phyloP scores from a whole-genome alignment of 2,329 filamentous ascomycete species.

The Beauveria brongniartii region DNA sequence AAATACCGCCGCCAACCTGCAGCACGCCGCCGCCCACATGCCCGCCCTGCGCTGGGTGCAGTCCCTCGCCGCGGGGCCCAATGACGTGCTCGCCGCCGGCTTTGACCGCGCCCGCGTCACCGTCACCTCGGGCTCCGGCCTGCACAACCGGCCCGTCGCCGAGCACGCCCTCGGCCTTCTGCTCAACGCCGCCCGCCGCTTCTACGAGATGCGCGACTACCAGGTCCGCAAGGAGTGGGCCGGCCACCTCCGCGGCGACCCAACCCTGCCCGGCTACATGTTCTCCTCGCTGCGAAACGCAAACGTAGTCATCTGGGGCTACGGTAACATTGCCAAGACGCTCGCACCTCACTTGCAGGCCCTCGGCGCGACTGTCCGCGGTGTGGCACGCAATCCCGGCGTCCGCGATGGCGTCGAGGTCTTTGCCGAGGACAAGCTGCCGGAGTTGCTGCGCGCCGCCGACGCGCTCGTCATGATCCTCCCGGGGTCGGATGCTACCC shows the following conservation, averaged over 20 bases:
- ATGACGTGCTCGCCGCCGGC: slow-evolving; percentile 54
- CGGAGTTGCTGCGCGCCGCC: slow-evolving; percentile 45
- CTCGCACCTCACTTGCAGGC: slow-evolving; percentile 45
- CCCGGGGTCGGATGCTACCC: slow-evolving; percentile 48
- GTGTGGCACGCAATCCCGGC: slow-evolving; percentile 47
- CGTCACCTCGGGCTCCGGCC: slow-evolving; percentile 54
- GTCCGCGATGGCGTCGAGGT: slow-evolving; percentile 53
- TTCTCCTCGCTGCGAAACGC: slow-evolving; percentile 55
- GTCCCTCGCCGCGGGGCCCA: slow-evolving; percentile 57
- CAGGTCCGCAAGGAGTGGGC: slow-evolving; percentile 52
- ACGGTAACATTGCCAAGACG: slow-evolving; percentile 57
- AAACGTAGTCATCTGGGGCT: slow-evolving; percentile 54
- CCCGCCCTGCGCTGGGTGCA: slow-evolving; percentile 57
- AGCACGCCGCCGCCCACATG: slow-evolving; percentile 46
- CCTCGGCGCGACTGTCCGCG: slow-evolving; percentile 50
- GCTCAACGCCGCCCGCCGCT: slow-evolving; percentile 45
- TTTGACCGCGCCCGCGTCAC: slow-evolving; percentile 43
- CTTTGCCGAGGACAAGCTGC: slow-evolving; percentile 43
- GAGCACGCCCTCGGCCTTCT: slow-evolving; percentile 55
- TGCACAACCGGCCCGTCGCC: slow-evolving; percentile 57
- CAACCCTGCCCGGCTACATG: slow-evolving; percentile 42
- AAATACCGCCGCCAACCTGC: slow-evolving; percentile 50
- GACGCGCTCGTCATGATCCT: slow-evolving; percentile 63
- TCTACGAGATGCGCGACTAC: slow-evolving; percentile 56
- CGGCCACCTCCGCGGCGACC: slow-evolving; percentile 46